A percentile compares a stretch with the other conserved stretches of the same genome.
Conservation (phyloP, 148 eudicot genomes). For the Rhododendron griersonianum region DNA sequence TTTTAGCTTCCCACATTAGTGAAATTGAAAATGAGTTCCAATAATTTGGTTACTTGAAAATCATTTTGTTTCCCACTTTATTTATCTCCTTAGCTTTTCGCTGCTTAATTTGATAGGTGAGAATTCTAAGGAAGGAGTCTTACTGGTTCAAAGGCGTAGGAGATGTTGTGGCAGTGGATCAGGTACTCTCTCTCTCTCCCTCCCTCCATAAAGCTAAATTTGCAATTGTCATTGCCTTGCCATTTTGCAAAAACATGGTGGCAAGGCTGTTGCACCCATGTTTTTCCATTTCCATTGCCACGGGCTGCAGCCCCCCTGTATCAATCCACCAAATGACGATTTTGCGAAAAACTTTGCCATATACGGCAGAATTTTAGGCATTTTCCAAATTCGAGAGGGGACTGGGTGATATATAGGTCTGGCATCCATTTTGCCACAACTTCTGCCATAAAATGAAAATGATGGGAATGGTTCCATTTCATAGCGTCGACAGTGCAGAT, state of each 20-base stretch:
- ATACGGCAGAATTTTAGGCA: background rate
- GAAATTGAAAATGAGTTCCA: too few species aligned
- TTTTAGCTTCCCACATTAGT: too few species aligned
- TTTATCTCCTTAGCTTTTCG: background rate
- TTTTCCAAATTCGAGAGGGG: background rate
- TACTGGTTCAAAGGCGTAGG: conserved; percentile 18
- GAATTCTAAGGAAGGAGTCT: conserved; percentile 13
- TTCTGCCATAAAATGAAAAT: background rate
- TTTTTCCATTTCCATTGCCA: background rate
- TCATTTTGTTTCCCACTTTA: background rate
- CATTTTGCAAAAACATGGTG: too few species aligned
- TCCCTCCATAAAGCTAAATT: background rate
- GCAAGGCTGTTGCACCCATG: background rate
- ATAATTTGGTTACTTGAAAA: too few species aligned
- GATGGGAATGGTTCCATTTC: background rate
- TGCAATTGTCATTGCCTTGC: too few species aligned
- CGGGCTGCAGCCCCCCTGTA: too few species aligned
- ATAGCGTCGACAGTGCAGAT: too few species aligned
- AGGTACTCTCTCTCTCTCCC: background rate
- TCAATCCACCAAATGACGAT: background rate
- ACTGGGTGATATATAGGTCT: background rate
- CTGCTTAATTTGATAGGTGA: conserved; percentile 6
- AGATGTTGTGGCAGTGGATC: conserved; percentile 15
- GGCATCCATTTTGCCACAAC: background rate
- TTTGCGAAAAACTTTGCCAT: background rate